These are phyloP conservation scores for Cymodocea nodosa DNA, from an alignment of 116 monocot genomes.

Conservation along the genomic window DNA sequence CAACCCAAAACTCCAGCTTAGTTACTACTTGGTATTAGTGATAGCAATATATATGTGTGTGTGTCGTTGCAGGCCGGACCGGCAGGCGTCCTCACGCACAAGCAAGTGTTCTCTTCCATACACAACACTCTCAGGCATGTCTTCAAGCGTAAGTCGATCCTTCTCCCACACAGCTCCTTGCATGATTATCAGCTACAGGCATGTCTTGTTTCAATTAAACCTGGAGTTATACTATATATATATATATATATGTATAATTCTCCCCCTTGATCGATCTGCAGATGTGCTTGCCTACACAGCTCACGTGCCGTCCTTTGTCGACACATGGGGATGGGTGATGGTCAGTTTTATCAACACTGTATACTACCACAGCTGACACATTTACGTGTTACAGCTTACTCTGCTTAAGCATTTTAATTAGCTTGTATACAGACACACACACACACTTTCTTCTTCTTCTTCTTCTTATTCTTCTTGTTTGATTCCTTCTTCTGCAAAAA, in stretches of 20 bases:
- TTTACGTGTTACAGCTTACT: no score
- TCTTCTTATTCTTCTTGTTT: not conserved
- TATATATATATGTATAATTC: no score
- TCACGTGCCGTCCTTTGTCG: conserved; percentile 73
- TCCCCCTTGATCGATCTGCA: conserved; percentile 4
- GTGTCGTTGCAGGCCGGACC: conserved; percentile 62
- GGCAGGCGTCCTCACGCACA: conserved; percentile 68
- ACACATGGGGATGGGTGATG: conserved; percentile 91
- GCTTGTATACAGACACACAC: no score
- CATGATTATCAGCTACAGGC: no score
- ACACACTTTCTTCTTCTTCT: no score
- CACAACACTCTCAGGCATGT: conserved; percentile 66
- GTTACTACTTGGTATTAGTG: no score
- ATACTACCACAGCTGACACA: not conserved
- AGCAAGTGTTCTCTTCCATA: conserved; percentile 63
- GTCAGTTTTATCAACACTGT: conserved; percentile 16
- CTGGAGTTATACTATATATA: no score
- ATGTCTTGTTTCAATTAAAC: no score
- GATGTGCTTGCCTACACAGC: conserved; percentile 73
- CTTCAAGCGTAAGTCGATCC: conserved; percentile 35
- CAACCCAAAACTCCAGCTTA: not conserved
- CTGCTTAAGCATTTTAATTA: no score
- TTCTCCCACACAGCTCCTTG: no score
- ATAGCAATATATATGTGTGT: no score
- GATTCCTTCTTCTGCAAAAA: not conserved